phyloP scores from a whole-genome alignment of 371 early-diverging fungal genomes.

The Dinochytrium kinnereticum region DNA sequence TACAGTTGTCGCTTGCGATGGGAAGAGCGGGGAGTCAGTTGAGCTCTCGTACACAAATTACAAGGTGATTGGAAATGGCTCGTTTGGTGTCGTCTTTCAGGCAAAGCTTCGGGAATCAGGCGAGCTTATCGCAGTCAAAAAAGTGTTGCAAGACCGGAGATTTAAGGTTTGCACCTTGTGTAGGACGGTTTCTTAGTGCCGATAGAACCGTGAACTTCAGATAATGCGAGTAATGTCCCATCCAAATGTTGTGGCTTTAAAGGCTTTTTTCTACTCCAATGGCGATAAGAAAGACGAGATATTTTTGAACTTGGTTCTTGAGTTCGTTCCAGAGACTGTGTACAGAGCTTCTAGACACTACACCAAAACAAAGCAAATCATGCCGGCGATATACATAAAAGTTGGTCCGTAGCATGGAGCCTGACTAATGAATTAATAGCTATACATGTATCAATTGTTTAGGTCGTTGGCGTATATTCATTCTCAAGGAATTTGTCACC shows the following conservation, averaged over 20 bases:
- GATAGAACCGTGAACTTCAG: conserved; percentile 92
- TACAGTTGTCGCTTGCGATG: conserved; percentile 79
- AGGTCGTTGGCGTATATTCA: conserved; percentile 96
- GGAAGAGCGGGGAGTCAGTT: conserved; percentile 78
- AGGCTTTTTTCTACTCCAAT: conserved; percentile 87
- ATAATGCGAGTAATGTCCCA: conserved; percentile 92
- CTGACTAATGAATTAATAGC: conserved; percentile 35
- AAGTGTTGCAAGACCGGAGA: conserved; percentile 94
- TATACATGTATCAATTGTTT: conserved; percentile 97
- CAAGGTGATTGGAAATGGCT: conserved; percentile 93
- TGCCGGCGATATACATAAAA: conserved; percentile 91
- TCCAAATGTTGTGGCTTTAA: conserved; percentile 84
- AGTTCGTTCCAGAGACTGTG: conserved; percentile 93
- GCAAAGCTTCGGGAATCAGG: conserved; percentile 82
- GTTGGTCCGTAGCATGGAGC: conserved; percentile 22
- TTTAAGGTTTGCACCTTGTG: conserved; percentile 73
- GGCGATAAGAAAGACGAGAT: conserved; percentile 92
- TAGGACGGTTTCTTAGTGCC: conserved; percentile 3
- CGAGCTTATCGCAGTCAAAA: conserved; percentile 91
- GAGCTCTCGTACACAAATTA: conserved; percentile 86
- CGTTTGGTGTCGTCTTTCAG: conserved; percentile 96
- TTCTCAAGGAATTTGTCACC: conserved; percentile 91
- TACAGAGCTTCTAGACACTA: conserved; percentile 87
- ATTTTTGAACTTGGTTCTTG: conserved; percentile 90
- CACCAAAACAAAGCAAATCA: conserved; percentile 86